Evolutionary conservation across 306 rosid genomes (phyloP).

Genomic region (Quercus robur): DNA sequence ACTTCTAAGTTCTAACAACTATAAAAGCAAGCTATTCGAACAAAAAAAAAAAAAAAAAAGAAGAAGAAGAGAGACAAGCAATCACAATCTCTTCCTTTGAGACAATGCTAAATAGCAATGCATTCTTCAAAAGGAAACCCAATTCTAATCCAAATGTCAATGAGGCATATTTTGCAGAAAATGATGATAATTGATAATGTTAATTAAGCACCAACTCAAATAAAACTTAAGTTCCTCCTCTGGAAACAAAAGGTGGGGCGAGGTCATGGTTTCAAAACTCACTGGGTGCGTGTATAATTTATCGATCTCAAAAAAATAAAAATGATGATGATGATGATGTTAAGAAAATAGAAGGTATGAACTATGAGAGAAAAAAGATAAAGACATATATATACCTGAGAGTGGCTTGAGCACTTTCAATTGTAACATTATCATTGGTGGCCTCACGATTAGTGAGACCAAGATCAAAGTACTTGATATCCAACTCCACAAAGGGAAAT

Average conservation of each 20-base stretch:
- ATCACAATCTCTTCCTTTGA: not conserved
- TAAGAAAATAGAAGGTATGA: not conserved
- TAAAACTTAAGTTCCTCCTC: no score
- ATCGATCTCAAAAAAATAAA: not conserved
- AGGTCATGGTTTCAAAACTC: no score
- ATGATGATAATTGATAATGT: not conserved
- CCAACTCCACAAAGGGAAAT: slow-evolving; percentile 91
- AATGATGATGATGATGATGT: not conserved
- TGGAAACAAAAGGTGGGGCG: no score
- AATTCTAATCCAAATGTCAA: not conserved
- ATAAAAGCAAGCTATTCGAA: not conserved
- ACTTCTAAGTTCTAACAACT: not conserved
- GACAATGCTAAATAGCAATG: not conserved
- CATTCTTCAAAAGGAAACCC: not conserved
- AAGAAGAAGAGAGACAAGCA: not conserved
- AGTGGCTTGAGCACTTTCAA: slow-evolving; percentile 97
- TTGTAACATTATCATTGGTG: slow-evolving; percentile 86
- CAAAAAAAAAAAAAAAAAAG: not conserved
- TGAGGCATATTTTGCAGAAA: not conserved
- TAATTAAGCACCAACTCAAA: not conserved
- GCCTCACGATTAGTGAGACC: slow-evolving; percentile 92
- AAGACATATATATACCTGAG: slow-evolving; percentile 49
- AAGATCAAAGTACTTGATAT: slow-evolving; percentile 89
- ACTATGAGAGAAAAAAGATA: not conserved
- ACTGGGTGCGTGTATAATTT: no score